Evolutionary conservation across 495 filamentous ascomycete genomes (phyloP), one percentile per base, ranked within the genome.

Genomic region (Aspergillus olivimuriae): DNA sequence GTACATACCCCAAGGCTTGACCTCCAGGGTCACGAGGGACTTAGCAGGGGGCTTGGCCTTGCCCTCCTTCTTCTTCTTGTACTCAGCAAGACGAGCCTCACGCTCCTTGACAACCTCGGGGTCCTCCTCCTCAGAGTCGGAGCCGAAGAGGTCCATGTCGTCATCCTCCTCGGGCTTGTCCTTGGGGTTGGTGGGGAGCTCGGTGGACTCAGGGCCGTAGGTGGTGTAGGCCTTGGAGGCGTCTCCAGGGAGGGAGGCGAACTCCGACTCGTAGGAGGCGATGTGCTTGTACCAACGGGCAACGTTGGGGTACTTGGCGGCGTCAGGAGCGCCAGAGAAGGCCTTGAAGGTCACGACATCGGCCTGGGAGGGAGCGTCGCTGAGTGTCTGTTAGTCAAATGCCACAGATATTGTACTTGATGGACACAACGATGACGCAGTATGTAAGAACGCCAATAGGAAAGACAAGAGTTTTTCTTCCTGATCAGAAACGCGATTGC

Each of bases 231-330:
- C 75, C 73, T 86, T 84, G 60, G 86, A 86, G 53, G 90, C 78
- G 66, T 98, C 94, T 69, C 92, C 92, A 38, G 89, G 77, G 24
- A 98, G 86, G 47, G 83, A 84, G 52, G 83, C 70, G 78, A 97
- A 97, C 62, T 95, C 92, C 45, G 84, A 75, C 74, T 87, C 81
- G 73, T 85, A 95, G 48, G 84, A 82, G 53, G 83, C 79, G 61
- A 95, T 94, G 80, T 98, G 90, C 78, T 94, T 95, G 80, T 95
- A 95, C 92, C 92, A 98, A 70, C 92, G 84, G 46, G 86, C 87
- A 55, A 83, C 89, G 70, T 95, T 78, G 56, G 94, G 90, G 79
- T 85, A 97, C 75, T 92, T 95, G 55, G 69, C 77, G 54, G 82
- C 73, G 44, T 83, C 82, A 46, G 92, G 92, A 32, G 78, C 69